These are phyloP conservation scores for Tulasnella sp. DNA, from an alignment of 768 basidiomycete genomes.

Conservation along the genomic window DNA sequence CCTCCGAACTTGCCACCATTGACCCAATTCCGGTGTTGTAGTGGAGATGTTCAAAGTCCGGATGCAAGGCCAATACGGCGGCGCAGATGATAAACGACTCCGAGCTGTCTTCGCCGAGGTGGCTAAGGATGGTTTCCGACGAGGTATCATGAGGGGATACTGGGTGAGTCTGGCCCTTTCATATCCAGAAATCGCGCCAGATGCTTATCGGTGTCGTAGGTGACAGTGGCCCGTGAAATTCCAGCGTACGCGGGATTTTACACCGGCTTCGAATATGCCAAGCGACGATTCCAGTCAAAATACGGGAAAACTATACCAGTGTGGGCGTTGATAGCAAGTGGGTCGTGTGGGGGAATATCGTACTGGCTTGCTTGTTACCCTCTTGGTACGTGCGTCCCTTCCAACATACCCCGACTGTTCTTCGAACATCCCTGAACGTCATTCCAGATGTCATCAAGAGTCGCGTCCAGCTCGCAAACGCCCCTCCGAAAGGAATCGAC, in stretches of 20 bases:
- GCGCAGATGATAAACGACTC: constrained; percentile 62
- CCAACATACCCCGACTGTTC: neutral
- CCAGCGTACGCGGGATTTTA: constrained; percentile 88
- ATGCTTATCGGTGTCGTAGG: constrained; percentile 32
- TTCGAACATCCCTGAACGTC: neutral
- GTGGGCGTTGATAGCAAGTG: constrained; percentile 74
- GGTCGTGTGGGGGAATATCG: constrained; percentile 72
- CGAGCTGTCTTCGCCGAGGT: constrained; percentile 61
- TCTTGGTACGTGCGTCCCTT: constrained; percentile 36
- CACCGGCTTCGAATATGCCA: constrained; percentile 78
- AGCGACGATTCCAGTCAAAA: constrained; percentile 52
- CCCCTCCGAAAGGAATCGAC: constrained; percentile 49
- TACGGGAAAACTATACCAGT: constrained; percentile 64
- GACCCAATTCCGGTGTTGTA: constrained; percentile 23
- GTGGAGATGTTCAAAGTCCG: constrained; percentile 98
- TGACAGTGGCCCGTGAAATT: constrained; percentile 85
- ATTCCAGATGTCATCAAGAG: constrained; percentile 81
- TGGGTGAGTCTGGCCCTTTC: constrained; percentile 46
- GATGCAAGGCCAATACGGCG: constrained; percentile 94
- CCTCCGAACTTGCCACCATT: neutral
- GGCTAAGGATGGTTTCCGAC: constrained; percentile 71
- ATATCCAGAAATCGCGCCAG: neutral
- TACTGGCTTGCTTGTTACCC: constrained; percentile 96
- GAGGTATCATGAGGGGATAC: constrained; percentile 92
- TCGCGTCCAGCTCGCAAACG: constrained; percentile 64